phyloP scores from a whole-genome alignment of 768 basidiomycete species.

The Phanerochaete carnosa region DNA sequence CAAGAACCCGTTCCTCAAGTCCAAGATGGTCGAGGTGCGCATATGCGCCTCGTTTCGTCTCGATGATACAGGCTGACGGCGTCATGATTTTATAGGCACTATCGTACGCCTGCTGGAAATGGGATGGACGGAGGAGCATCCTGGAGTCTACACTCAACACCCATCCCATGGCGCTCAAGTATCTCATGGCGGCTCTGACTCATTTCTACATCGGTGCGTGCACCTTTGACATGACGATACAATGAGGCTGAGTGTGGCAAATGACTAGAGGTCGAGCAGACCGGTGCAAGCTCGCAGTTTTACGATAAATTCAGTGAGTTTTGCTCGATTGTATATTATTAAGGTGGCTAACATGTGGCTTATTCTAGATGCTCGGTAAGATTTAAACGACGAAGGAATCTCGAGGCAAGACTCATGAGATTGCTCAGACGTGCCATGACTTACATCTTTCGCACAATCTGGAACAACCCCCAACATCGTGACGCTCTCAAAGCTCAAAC shows the following conservation, averaged over 20 bases:
- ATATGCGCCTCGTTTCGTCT: not conserved
- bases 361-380: conserved; percentile 40
- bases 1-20: conserved; percentile 97
- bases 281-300: conserved; percentile 96
- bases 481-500: conserved; percentile 82
- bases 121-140: conserved; percentile 64
- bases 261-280: conserved; percentile 87
- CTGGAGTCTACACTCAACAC: conserved; percentile 81
- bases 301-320: conserved; percentile 94
- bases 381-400: conserved; percentile 11
- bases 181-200: conserved; percentile 89
- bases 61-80: not conserved
- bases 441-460: conserved; percentile 83
- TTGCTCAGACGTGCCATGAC: conserved; percentile 76
- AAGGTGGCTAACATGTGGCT: not conserved
- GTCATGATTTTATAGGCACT: conserved; percentile 39
- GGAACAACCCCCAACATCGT: conserved; percentile 87
- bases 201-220: conserved; percentile 88
- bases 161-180: conserved; percentile 79
- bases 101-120: conserved; percentile 66
- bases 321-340: not conserved
- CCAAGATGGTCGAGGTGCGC: conserved; percentile 80
- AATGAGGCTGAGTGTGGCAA: not conserved
- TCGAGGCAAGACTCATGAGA: not conserved
- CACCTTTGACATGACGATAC: no score